Base-by-base conservation (phyloP, 1,139 yeast species). In the Saccharomyces pastorianus region DNA sequence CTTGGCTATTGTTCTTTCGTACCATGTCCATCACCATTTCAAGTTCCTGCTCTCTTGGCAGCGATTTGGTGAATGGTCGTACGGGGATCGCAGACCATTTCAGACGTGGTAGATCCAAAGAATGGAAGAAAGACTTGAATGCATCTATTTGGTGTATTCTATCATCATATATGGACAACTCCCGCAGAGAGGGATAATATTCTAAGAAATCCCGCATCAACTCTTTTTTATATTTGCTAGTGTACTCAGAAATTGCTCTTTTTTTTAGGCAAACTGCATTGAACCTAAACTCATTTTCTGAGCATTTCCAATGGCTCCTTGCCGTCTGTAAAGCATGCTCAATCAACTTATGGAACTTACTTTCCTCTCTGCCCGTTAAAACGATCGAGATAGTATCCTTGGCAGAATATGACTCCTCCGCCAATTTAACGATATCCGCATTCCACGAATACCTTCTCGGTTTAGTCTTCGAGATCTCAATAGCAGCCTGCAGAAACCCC, bases 111-210 rank as follows among this genome's bases (percentile, higher is more conserved):
- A 47, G 29, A 27, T 42, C 25, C 32, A 53, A 46, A 17, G 48
- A 42, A 25, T 63, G 61, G 49, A 75, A 59, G 53, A 66, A 69
- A 31, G 60, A 60, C 44, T 68, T 61, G 53, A 76, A 73, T 17
- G 71, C 69, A 47, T 63, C 65, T 14, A 74, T 58, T 53, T 76
- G 79, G 28, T 68, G 62, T 11, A 60, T 55, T 46, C 79, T 65
- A 61, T 76, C 80, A 49, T 77, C 80, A 56, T 75, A 77, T 3
- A 77, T 61, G 1, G 67, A 59, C 2, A 76, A 58, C 48, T 70
- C 71, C 6, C 61, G 61, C 6, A 71, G 58, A 4, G 65, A 56
- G 8, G 58, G 54, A 56, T 71, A 75, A 48, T 62, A 59, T 2
- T 66, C 58, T 23, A 76, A 53, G 1, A 76, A 53, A 41, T 74